Evolutionary conservation across 2,329 filamentous ascomycete species (phyloP).

Genomic region (Cladophialophora psammophila): DNA sequence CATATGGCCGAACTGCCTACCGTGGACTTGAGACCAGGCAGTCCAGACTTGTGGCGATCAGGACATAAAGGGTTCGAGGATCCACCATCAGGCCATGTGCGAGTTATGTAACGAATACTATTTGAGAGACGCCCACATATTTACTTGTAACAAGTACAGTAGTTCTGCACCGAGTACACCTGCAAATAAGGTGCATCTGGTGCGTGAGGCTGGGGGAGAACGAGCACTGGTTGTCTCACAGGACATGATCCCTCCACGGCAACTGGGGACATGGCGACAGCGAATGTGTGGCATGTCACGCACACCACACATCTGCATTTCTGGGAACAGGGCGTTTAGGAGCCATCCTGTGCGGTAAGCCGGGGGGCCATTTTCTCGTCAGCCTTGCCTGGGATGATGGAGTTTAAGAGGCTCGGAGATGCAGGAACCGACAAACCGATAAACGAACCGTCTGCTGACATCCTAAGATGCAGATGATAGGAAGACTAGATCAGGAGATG

Average conservation of each 20-base stretch:
- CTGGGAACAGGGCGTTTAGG: not conserved
- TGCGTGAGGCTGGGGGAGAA: not conserved
- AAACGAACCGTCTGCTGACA: not conserved
- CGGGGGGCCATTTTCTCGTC: not conserved
- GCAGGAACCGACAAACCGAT: not conserved
- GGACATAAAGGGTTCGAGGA: not conserved
- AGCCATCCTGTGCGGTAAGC: not conserved
- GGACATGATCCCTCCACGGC: not conserved
- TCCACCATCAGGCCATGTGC: not conserved
- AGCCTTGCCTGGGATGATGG: not conserved
- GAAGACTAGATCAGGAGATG: not conserved
- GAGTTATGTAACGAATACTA: constrained; percentile 10
- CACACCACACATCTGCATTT: not conserved
- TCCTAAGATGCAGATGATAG: not conserved
- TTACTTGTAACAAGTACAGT: too few species aligned
- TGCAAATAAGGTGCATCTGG: not conserved
- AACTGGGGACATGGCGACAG: not conserved
- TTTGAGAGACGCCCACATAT: too few species aligned
- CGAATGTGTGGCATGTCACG: not conserved
- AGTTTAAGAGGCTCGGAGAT: not conserved
- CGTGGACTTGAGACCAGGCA: constrained; percentile 39
- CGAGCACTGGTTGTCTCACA: not conserved
- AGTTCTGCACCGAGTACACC: too few species aligned
- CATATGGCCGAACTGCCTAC: constrained; percentile 56
- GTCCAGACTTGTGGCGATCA: constrained; percentile 32